Percentiles rank a stretch among this genome's conserved stretches.
Conservation (phyloP, 148 eudicot species). For the Pharnaceum exiguum region DNA sequence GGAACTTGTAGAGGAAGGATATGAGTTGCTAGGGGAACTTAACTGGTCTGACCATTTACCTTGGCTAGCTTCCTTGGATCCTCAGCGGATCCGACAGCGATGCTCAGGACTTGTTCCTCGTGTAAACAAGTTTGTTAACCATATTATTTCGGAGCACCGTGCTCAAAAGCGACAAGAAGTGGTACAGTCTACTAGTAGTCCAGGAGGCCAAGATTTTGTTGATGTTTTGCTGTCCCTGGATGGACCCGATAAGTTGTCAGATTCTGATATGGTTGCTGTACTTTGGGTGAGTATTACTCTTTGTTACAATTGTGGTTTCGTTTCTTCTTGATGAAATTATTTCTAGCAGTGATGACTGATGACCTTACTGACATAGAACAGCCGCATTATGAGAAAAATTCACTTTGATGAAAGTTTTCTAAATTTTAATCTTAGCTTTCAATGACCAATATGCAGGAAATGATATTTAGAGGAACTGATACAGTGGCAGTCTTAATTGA, state of each 20-base stretch:
- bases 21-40: constrained; percentile 49
- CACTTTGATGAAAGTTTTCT: not conserved
- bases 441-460: constrained; percentile 34
- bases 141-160: constrained; percentile 49
- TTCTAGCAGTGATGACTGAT: not conserved
- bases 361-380: not conserved
- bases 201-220: constrained; percentile 33
- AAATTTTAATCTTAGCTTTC: not conserved
- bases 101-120: constrained; percentile 44
- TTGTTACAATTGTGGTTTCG: not conserved
- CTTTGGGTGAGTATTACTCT: constrained; percentile 62
- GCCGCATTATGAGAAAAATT: not conserved
- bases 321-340: not conserved
- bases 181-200: no score
- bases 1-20: constrained; percentile 53
- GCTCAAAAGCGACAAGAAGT: no score
- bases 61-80: constrained; percentile 39
- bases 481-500: constrained; percentile 70
- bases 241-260: constrained; percentile 39
- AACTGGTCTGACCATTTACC: constrained; percentile 73
- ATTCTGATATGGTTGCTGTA: constrained; percentile 64
- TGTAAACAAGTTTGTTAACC: constrained; percentile 49
- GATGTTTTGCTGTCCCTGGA: constrained; percentile 56
- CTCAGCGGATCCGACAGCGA: constrained; percentile 42
- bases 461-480: constrained; percentile 77